phyloP scores from a whole-genome alignment of 2,329 filamentous ascomycete species.

The Botrytis galanthina region DNA sequence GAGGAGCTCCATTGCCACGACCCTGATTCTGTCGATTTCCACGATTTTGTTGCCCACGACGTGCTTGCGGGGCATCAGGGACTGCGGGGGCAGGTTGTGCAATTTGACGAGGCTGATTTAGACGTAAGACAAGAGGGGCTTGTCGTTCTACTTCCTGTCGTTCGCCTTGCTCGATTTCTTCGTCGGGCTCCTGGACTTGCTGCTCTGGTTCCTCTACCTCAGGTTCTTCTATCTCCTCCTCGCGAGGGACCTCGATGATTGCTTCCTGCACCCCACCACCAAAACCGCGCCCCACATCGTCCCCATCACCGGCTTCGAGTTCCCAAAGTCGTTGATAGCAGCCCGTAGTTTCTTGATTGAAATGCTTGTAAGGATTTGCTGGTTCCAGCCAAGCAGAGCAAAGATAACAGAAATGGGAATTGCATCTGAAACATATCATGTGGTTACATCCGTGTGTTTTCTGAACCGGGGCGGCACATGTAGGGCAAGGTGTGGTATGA shows the following conservation, averaged over 20 bases:
- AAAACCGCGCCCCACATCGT: slow-evolving; percentile 36
- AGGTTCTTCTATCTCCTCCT: slow-evolving; percentile 13
- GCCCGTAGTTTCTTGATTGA: slow-evolving; percentile 65
- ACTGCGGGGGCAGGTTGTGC: slow-evolving; percentile 28
- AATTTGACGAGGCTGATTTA: slow-evolving; percentile 33
- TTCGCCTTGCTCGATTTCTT: slow-evolving; percentile 19
- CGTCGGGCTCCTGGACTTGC: slow-evolving; percentile 25
- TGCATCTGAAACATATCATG: slow-evolving; percentile 89
- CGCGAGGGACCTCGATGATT: slow-evolving; percentile 21
- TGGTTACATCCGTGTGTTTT: slow-evolving; percentile 96
- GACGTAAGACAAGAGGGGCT: slow-evolving; percentile 38
- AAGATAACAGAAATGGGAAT: slow-evolving; percentile 92
- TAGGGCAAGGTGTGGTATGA: slow-evolving; percentile 86
- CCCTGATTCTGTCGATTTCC: slow-evolving; percentile 13
- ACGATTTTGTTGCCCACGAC: slow-evolving; percentile 8
- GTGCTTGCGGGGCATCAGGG: slow-evolving; percentile 27
- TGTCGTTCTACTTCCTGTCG: slow-evolving; percentile 33
- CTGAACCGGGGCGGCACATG: slow-evolving; percentile 78
- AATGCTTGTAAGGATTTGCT: slow-evolving; percentile 82
- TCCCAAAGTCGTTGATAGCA: slow-evolving; percentile 93
- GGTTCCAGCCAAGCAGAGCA: slow-evolving; percentile 84
- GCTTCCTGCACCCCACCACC: slow-evolving; percentile 26
- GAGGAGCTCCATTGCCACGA: slow-evolving; percentile 7
- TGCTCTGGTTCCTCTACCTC: slow-evolving; percentile 20
- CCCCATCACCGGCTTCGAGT: slow-evolving; percentile 74